phyloP scores from a whole-genome alignment of 2,329 filamentous ascomycete species.

The Penicillium sp. region DNA sequence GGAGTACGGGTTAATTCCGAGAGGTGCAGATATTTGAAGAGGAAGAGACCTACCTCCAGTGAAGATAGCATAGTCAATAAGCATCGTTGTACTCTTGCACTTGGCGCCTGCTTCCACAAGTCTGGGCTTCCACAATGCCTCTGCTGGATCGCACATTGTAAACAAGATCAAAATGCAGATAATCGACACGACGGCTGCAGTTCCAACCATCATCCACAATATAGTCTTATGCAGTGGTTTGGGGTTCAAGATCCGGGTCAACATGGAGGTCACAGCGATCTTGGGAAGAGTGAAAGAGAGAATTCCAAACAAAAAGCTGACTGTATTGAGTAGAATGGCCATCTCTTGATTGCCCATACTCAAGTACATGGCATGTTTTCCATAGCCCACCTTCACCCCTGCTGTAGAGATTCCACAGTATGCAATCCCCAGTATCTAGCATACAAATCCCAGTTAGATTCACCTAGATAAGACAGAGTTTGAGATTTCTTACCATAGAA shows the following conservation, averaged over 20 bases:
- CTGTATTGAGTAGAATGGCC: slow-evolving; percentile 27
- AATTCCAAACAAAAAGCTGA: slow-evolving; percentile 32
- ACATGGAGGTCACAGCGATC: slow-evolving; percentile 29
- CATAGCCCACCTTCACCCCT: slow-evolving; percentile 42
- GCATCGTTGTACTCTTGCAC: slow-evolving; percentile 38
- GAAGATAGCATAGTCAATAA: slow-evolving; percentile 45
- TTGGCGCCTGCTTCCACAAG: slow-evolving; percentile 30
- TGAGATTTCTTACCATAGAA: slow-evolving; percentile 30
- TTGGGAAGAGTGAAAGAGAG: slow-evolving; percentile 33
- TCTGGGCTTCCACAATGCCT: slow-evolving; percentile 42
- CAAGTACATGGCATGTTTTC: slow-evolving; percentile 41
- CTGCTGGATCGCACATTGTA: slow-evolving; percentile 44
- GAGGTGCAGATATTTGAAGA: not conserved
- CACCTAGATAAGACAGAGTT: not conserved
- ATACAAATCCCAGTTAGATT: not conserved
- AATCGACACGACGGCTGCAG: slow-evolving; percentile 34
- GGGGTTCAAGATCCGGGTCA: slow-evolving; percentile 32
- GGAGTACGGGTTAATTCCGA: not conserved
- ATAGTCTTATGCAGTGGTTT: slow-evolving; percentile 14
- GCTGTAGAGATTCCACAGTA: slow-evolving; percentile 38
- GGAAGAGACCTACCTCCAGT: slow-evolving; percentile 37
- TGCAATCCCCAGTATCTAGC: slow-evolving; percentile 36
- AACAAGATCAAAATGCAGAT: slow-evolving; percentile 45
- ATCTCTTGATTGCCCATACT: slow-evolving; percentile 27
- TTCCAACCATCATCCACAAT: slow-evolving; percentile 32